Percentiles rank a stretch among this genome's conserved stretches.
Conservation (phyloP, 129 eudicot genomes). For the Calendula officinalis region DNA sequence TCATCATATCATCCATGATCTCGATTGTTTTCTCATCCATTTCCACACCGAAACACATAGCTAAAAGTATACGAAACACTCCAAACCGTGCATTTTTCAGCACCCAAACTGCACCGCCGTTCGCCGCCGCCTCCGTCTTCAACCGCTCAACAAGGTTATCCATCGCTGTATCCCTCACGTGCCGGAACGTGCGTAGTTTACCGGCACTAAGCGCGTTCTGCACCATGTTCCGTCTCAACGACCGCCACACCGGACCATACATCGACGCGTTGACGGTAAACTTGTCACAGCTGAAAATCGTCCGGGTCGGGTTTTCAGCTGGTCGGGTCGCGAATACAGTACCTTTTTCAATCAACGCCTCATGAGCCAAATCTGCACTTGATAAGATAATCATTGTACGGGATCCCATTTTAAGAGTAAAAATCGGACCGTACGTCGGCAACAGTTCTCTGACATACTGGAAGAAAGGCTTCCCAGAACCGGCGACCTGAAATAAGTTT, state of each 20-base stretch:
- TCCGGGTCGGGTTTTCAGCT: constrained; percentile 64
- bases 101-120: constrained; percentile 39
- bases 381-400: constrained; percentile 64
- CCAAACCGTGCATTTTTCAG: constrained; percentile 55
- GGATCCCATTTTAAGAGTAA: constrained; percentile 68
- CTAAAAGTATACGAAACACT: constrained; percentile 53
- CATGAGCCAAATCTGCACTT: constrained; percentile 48
- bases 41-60: constrained; percentile 81
- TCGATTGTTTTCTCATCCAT: constrained; percentile 63
- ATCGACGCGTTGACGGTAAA: constrained; percentile 75
- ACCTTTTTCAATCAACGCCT: constrained; percentile 62
- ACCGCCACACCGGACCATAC: constrained; percentile 83
- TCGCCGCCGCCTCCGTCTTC: constrained; percentile 45
- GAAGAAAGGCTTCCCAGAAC: constrained; percentile 72
- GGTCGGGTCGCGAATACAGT: constrained; percentile 63
- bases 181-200: constrained; percentile 41
- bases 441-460: constrained; percentile 52
- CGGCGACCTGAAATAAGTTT: constrained; percentile 69
- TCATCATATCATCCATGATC: constrained; percentile 69
- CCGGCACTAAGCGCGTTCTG: constrained; percentile 59
- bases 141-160: constrained; percentile 48
- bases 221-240: constrained; percentile 70
- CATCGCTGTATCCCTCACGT: constrained; percentile 52
- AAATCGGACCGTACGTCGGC: constrained; percentile 68
- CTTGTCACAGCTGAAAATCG: constrained; percentile 66